These are phyloP conservation scores for Ceratocystiopsis brevicomis DNA, from an alignment of 2,329 filamentous ascomycete genomes.

Conservation along the genomic window DNA sequence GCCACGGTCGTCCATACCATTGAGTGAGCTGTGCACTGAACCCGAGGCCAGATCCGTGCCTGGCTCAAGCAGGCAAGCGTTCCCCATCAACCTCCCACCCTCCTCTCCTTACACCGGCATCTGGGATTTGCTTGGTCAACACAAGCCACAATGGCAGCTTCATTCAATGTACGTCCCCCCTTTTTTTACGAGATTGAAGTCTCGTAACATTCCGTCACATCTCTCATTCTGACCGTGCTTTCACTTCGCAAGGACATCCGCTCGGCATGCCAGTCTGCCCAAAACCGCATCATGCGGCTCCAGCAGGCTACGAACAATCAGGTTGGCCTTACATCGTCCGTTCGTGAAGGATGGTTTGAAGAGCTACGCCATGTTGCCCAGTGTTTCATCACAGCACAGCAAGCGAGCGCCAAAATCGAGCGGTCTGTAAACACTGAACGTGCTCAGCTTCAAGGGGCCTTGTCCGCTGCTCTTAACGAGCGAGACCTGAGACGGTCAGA, in stretches of 20 bases:
- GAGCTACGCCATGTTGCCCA: constrained; percentile 8
- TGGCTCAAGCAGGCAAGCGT: too few species aligned
- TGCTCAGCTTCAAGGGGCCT: constrained; percentile 4
- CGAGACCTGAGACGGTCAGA: constrained; percentile 3
- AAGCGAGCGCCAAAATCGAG: constrained; percentile 6
- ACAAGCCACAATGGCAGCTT: neutral
- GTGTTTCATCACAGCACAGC: constrained; percentile 9
- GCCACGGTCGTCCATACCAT: too few species aligned
- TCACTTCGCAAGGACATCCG: constrained; percentile 7
- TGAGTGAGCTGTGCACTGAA: too few species aligned
- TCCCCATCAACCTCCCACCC: too few species aligned
- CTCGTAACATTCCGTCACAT: too few species aligned
- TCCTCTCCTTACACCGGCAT: too few species aligned
- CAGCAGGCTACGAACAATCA: constrained; percentile 9
- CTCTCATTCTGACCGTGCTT: neutral
- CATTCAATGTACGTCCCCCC: neutral
- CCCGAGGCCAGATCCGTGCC: too few species aligned
- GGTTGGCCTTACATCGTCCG: constrained; percentile 4
- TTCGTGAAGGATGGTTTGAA: constrained; percentile 6
- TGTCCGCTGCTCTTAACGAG: constrained; percentile 6
- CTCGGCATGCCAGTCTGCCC: constrained; percentile 6
- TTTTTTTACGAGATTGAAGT: neutral
- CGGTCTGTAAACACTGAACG: constrained; percentile 6
- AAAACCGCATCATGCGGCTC: constrained; percentile 9
- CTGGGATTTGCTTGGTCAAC: too few species aligned